Conservation (phyloP, 306 rosid genomes). For the Glycine tomentella region DNA sequence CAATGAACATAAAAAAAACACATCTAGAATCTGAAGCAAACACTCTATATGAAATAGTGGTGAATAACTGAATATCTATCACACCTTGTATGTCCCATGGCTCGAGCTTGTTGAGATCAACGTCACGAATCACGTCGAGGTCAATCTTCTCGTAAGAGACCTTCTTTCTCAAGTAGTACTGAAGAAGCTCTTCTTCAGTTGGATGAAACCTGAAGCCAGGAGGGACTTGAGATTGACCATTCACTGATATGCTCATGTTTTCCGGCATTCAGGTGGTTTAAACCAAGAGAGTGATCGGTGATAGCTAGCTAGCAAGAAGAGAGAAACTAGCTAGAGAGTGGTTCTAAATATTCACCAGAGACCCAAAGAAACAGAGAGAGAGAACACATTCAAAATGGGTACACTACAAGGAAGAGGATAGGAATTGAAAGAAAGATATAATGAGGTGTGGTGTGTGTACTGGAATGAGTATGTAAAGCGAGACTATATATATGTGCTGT, state of each 20-base stretch:
- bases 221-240: conserved; percentile 93
- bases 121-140: conserved; percentile 87
- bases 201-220: conserved; percentile 95
- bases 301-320: not conserved
- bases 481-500: conserved; percentile 62
- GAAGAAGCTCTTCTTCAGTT: conserved; percentile 85
- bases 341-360: conserved; percentile 41
- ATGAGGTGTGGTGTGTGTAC: conserved; percentile 48
- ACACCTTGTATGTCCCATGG: conserved; percentile 99
- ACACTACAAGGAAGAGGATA: conserved; percentile 24
- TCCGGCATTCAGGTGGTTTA: conserved; percentile 54
- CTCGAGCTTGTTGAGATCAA: conserved; percentile 97
- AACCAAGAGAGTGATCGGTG: conserved; percentile 1
- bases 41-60: not conserved
- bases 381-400: conserved; percentile 46
- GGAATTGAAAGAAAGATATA: conserved; percentile 20
- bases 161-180: conserved; percentile 84
- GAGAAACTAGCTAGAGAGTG: conserved; percentile 26
- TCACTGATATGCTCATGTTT: conserved; percentile 82
- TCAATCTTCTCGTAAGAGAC: conserved; percentile 79
- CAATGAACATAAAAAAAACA: no score
- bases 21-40: no score
- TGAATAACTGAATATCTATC: not conserved
- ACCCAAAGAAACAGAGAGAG: conserved; percentile 34
- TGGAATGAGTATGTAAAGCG: conserved; percentile 58